Percentiles rank a stretch among this genome's conserved stretches.
phyloP scores from a whole-genome alignment of 1,284 basidiomycete species.

The Fomitiporia mediterranea region DNA sequence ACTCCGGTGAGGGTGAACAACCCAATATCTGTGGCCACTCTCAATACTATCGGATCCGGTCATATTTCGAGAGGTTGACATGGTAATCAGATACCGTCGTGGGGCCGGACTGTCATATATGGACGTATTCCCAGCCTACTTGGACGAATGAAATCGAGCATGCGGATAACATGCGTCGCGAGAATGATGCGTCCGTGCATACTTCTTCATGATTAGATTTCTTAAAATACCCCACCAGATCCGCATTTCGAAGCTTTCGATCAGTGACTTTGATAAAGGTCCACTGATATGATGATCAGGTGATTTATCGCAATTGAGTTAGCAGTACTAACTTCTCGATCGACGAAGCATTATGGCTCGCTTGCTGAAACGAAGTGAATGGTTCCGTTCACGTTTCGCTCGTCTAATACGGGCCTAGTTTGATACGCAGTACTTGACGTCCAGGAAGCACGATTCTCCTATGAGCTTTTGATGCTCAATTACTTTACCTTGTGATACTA shows the following conservation, averaged over 20 bases:
- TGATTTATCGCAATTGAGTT: conserved; percentile 1
- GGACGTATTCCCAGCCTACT: no score
- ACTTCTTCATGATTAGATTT: not conserved
- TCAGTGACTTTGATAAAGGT: not conserved
- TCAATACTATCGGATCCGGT: not conserved
- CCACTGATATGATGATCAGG: conserved; percentile 1
- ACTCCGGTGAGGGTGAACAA: not conserved
- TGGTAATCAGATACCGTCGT: not conserved
- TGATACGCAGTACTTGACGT: no score
- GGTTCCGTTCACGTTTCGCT: no score
- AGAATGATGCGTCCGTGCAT: no score
- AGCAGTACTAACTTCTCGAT: not conserved
- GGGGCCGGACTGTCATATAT: not conserved
- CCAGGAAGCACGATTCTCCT: not conserved
- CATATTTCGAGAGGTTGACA: not conserved
- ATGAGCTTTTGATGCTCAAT: not conserved
- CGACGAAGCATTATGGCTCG: no score
- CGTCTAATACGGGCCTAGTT: no score
- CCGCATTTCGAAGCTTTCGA: not conserved
- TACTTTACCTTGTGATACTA: not conserved
- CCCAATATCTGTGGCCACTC: not conserved
- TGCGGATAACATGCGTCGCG: no score
- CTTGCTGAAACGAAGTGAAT: no score
- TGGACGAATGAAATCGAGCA: no score
- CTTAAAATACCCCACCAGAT: not conserved